Evolutionary conservation across 1,139 yeast genomes (phyloP), one percentile per base, ranked within the genome.

Genomic region (Trichomonascaceae sp.): DNA sequence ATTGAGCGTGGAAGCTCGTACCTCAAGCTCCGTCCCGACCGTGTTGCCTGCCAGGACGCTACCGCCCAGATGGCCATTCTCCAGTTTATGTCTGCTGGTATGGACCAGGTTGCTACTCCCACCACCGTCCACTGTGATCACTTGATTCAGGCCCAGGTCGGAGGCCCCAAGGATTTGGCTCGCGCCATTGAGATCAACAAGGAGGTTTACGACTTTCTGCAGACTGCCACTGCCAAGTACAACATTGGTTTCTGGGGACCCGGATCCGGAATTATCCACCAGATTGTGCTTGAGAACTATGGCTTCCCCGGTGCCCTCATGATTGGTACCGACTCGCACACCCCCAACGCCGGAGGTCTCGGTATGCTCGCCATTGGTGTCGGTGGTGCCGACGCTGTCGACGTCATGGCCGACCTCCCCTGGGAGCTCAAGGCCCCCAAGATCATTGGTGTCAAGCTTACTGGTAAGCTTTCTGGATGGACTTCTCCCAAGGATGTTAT

Each of bases 381-480:
- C 50, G 98, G 98, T 75, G 98, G 97, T 77, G 98, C 98, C 54
- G 98, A 89, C 64, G 97, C 97, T 48, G 97, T 89, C 54, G 97
- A 89, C 65, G 98, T 82, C 53, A 74, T 89, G 81, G 85, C 96
- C 45, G 78, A 78, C 60, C 70, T 81, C 53, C 79, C 98, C 45
- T 89, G 97, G 97, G 98, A 89, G 69, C 75, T 89, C 60, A 87
- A 87, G 75, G 97, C 97, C 50, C 98, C 98, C 60, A 87, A 87
- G 72, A 75, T 84, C 51, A 70, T 87, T 48, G 98, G 98, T 71
- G 97, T 89, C 54, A 84, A 87, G 68, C 76, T 89, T 57, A 84
- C 94, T 51, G 98, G 98, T 64, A 70, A 67, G 61, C 78, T 89
- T 77, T 74, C 76, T 58, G 97, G 97, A 51, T 89, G 98, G 98